These are phyloP conservation scores for Monilinia polystroma DNA, from an alignment of 2,329 filamentous ascomycete species.

Conservation along the genomic window DNA sequence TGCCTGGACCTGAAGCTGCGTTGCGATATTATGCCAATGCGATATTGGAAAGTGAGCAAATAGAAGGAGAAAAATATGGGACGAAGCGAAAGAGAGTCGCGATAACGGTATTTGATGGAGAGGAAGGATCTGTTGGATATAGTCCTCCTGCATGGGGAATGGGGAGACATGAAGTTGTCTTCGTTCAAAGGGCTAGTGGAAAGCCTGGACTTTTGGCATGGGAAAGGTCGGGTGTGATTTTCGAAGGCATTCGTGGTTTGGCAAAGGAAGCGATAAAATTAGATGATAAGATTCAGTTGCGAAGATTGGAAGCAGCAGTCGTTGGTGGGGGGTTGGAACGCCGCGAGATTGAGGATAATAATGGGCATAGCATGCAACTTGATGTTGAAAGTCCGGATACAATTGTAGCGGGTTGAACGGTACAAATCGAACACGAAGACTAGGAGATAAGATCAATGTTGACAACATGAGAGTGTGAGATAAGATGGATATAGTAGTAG, in stretches of 20 bases:
- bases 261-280: constrained; percentile 27
- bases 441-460: neutral
- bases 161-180: constrained; percentile 32
- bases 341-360: constrained; percentile 18
- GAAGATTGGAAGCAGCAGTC: constrained; percentile 30
- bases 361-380: constrained; percentile 30
- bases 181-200: constrained; percentile 32
- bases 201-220: constrained; percentile 31
- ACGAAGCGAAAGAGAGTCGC: constrained; percentile 26
- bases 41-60: constrained; percentile 27
- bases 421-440: neutral
- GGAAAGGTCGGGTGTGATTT: constrained; percentile 32
- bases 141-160: constrained; percentile 35
- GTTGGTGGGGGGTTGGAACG: constrained; percentile 20
- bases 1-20: constrained; percentile 62
- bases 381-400: constrained; percentile 37
- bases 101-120: constrained; percentile 33
- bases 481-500: neutral
- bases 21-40: constrained; percentile 54
- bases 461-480: neutral
- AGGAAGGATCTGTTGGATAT: constrained; percentile 28
- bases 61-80: constrained; percentile 20
- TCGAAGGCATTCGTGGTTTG: constrained; percentile 34
- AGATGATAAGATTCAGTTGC: constrained; percentile 29
- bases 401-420: constrained; percentile 30